These are phyloP conservation scores for Albatrellus ellisii DNA, from an alignment of 768 basidiomycete species.

Conservation along the genomic window DNA sequence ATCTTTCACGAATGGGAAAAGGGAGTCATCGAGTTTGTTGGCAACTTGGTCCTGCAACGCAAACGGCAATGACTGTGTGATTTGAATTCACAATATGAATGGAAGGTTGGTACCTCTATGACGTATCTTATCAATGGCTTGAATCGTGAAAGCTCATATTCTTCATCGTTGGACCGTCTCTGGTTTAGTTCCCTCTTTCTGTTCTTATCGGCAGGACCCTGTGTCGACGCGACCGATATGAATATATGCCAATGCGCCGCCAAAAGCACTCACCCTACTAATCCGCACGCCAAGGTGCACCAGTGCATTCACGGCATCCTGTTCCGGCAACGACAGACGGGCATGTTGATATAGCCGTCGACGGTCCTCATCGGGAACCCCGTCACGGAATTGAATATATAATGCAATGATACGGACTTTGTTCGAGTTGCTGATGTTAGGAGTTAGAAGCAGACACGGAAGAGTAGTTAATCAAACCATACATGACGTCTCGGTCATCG, in stretches of 20 bases:
- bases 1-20: slow-evolving; percentile 89
- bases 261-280: slow-evolving; percentile 43
- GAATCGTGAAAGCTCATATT: slow-evolving; percentile 92
- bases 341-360: slow-evolving; percentile 93
- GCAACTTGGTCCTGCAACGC: slow-evolving; percentile 61
- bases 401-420: slow-evolving; percentile 95
- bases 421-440: slow-evolving; percentile 52
- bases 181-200: slow-evolving; percentile 73
- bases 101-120: slow-evolving; percentile 48
- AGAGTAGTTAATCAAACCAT: slow-evolving; percentile 11
- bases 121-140: slow-evolving; percentile 73
- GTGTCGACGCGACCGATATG: neutral
- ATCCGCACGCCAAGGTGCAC: slow-evolving; percentile 74
- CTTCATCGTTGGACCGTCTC: slow-evolving; percentile 65
- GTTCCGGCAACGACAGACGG: slow-evolving; percentile 71
- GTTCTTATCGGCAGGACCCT: slow-evolving; percentile 71
- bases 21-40: slow-evolving; percentile 58
- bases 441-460: slow-evolving; percentile 1
- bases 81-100: neutral
- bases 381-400: slow-evolving; percentile 90
- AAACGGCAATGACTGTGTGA: too few species aligned
- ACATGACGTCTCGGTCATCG: slow-evolving; percentile 79
- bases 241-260: neutral
- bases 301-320: slow-evolving; percentile 87
- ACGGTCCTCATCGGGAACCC: slow-evolving; percentile 97